These are phyloP conservation scores for Pseudozyma sp. DNA, from an alignment of 1,284 basidiomycete genomes.

Conservation along the genomic window DNA sequence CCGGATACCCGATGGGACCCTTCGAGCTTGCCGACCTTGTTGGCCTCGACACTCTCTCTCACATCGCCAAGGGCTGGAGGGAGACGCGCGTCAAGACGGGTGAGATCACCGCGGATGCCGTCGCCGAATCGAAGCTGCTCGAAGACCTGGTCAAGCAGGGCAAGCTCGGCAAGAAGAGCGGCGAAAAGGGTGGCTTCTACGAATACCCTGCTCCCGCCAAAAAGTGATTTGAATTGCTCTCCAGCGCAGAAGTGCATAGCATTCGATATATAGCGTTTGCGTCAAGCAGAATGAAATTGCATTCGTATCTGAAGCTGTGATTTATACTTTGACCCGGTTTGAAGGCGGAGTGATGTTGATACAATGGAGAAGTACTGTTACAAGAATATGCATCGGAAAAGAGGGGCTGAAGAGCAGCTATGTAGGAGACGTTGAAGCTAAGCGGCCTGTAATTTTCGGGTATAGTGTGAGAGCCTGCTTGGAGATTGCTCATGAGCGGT, in stretches of 20 bases:
- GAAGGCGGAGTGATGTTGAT: neutral
- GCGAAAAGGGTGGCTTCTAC: constrained; percentile 71
- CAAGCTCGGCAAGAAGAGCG: constrained; percentile 73
- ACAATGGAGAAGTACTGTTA: constrained; percentile 8
- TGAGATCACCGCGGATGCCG: constrained; percentile 71
- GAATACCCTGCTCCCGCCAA: constrained; percentile 65
- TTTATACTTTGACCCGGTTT: constrained; percentile 6
- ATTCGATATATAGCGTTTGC: no score
- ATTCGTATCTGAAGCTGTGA: neutral
- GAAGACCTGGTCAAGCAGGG: constrained; percentile 73
- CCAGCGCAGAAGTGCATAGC: neutral
- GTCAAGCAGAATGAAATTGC: no score
- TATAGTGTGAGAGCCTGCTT: constrained; percentile 3
- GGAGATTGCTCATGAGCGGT: constrained; percentile 11
- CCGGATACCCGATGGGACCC: constrained; percentile 72
- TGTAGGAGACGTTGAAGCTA: no score
- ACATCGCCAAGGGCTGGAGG: constrained; percentile 73
- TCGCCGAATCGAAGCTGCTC: constrained; percentile 71
- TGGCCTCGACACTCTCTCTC: constrained; percentile 71
- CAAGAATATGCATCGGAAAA: neutral
- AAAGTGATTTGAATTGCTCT: constrained; percentile 21
- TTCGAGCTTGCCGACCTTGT: constrained; percentile 74
- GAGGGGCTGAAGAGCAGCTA: no score
- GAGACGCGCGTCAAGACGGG: constrained; percentile 70
- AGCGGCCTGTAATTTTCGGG: neutral